Base-by-base conservation (phyloP, 768 basidiomycete genomes). In the Suillus plorans region DNA sequence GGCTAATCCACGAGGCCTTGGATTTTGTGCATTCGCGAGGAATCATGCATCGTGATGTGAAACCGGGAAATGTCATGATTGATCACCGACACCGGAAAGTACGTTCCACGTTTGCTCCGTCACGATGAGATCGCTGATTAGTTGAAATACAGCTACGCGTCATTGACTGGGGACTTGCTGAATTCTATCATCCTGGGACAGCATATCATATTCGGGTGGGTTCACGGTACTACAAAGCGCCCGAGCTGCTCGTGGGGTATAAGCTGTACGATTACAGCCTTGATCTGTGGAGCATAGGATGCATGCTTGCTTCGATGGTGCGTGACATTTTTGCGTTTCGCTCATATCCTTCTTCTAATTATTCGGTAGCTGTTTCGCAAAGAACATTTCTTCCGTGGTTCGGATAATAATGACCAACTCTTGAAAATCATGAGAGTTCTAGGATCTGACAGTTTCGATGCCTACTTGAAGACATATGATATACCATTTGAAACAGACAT, bases 161-260 rank as follows among this genome's bases (percentile, higher is more conserved):
- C 64, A 91, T 90, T 66, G 89, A 91, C 76, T 91, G 89, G 89
- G 89, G 89, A 41, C 74, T 91, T 62, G 89, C 89, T 42, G 89
- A 91, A 72, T 91, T 91, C 74, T 91, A 90, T 72, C 88, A 89
- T 69, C 85, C 88, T 2, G 82, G 82, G 56, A 86, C 85, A 55
- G 84, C 88, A 42, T 89, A 89, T 76, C 89, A 90, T 71, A 87
- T 90, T 64, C 83, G 89, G 37, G 89, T 90, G 25, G 88, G 89
- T 22, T 85, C 83, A 61, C 80, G 88, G 69, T 89, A 89, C 74
- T 91, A 88, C 81, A 90, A 91, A 73, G 88, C 87, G 8, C 89
- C 89, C 5, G 89, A 91, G 71, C 74, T 90, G 47, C 78, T 90
- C 53, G 88, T 90, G 64, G 87, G 88, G 67, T 89, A 86, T 79